Evolutionary conservation across 2,329 filamentous ascomycete genomes (phyloP).

Genomic region (Alternaria metachromatica): DNA sequence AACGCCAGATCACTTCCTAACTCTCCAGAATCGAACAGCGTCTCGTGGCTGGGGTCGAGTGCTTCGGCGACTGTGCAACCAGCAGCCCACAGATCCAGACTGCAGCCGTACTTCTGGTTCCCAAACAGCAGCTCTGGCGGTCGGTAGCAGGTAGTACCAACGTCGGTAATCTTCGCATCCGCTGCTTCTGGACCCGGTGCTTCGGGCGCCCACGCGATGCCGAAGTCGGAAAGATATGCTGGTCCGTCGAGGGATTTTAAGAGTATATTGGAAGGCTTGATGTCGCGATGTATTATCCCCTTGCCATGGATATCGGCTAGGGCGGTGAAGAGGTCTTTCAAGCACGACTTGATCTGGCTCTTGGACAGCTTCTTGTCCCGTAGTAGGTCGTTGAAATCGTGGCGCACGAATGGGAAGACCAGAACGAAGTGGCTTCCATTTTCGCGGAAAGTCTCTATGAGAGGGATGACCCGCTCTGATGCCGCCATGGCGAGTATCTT

Average conservation of each 20-base stretch:
- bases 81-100: constrained; percentile 87
- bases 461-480: constrained; percentile 66
- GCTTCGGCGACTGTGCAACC: constrained; percentile 86
- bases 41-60: constrained; percentile 60
- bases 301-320: constrained; percentile 73
- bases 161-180: constrained; percentile 81
- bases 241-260: constrained; percentile 71
- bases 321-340: constrained; percentile 74
- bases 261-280: constrained; percentile 91
- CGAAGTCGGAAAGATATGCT: constrained; percentile 87
- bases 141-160: constrained; percentile 91
- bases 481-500: constrained; percentile 70
- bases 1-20: constrained; percentile 90
- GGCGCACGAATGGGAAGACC: constrained; percentile 82
- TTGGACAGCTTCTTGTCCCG: constrained; percentile 51
- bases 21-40: constrained; percentile 86
- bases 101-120: constrained; percentile 71
- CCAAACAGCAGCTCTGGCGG: constrained; percentile 92
- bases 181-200: constrained; percentile 65
- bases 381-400: constrained; percentile 74
- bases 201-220: constrained; percentile 81
- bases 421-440: constrained; percentile 77
- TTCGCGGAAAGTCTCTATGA: constrained; percentile 74
- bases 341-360: constrained; percentile 54
- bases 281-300: constrained; percentile 87